Percentiles rank a stretch among this genome's conserved stretches.
phyloP scores from a whole-genome alignment of 2,329 filamentous ascomycete species.

The Amylocarpus encephaloides region DNA sequence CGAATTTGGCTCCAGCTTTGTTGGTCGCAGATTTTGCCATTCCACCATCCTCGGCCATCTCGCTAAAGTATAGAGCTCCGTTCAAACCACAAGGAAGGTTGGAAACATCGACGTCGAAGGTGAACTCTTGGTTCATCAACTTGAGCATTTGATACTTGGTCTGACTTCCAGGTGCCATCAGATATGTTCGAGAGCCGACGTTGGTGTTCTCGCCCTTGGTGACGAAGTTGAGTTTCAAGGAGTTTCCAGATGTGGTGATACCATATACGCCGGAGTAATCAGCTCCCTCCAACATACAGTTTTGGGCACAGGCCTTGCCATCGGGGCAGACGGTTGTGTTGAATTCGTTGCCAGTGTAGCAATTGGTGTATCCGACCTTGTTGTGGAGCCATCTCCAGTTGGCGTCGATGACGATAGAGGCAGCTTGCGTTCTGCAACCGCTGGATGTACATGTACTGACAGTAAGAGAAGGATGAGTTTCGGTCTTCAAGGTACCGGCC shows the following conservation, averaged over 20 bases:
- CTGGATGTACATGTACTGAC: slow-evolving; percentile 44
- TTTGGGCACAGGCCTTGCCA: slow-evolving; percentile 39
- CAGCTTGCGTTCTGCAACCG: slow-evolving; percentile 42
- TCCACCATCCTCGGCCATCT: slow-evolving; percentile 60
- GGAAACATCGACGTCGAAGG: slow-evolving; percentile 67
- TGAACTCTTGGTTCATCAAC: slow-evolving; percentile 62
- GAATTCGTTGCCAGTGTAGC: slow-evolving; percentile 40
- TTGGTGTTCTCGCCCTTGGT: slow-evolving; percentile 42
- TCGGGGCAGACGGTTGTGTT: slow-evolving; percentile 38
- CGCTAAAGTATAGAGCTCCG: slow-evolving; percentile 61
- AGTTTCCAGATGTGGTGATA: slow-evolving; percentile 46
- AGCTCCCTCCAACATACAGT: slow-evolving; percentile 50
- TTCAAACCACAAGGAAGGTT: slow-evolving; percentile 65
- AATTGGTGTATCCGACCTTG: slow-evolving; percentile 36
- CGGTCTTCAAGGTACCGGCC: slow-evolving; percentile 40
- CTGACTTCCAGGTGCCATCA: slow-evolving; percentile 49
- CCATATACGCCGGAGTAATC: slow-evolving; percentile 48
- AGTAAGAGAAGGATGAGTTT: slow-evolving; percentile 46
- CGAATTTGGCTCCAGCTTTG: slow-evolving; percentile 52
- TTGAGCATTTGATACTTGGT: slow-evolving; percentile 60
- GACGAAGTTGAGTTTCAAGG: slow-evolving; percentile 52
- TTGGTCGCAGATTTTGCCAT: slow-evolving; percentile 44
- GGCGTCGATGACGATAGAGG: slow-evolving; percentile 46
- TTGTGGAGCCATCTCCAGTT: slow-evolving; percentile 56
- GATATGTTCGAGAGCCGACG: slow-evolving; percentile 54